A percentile compares a stretch with the other conserved stretches of the same genome.
Conservation (phyloP, 1,284 basidiomycete species). For the Cryptococcus jaspeensis region DNA sequence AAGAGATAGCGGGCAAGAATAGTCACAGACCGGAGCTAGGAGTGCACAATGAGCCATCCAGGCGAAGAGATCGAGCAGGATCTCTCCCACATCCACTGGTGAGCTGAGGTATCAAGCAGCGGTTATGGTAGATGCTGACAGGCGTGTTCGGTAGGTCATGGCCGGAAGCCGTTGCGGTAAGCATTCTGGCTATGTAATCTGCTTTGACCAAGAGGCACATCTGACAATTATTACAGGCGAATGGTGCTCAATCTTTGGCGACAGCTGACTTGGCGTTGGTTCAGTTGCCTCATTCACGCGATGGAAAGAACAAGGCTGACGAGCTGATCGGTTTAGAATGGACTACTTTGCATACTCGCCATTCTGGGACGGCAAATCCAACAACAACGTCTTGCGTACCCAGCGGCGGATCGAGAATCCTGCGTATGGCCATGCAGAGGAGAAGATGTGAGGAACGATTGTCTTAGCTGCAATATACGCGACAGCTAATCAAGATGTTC, state of each 20-base stretch:
- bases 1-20: too few relatives aligned
- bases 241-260: slow-evolving; percentile 38
- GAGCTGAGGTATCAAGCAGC: neutral
- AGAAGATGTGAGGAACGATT: slow-evolving; percentile 36
- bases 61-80: slow-evolving; percentile 37
- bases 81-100: slow-evolving; percentile 48
- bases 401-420: slow-evolving; percentile 41
- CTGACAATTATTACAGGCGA: slow-evolving; percentile 22
- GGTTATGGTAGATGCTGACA: neutral
- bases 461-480: neutral
- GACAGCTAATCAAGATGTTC: neutral
- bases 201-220: neutral
- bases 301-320: neutral
- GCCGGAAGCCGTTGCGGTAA: slow-evolving; percentile 45
- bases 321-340: slow-evolving; percentile 24
- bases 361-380: slow-evolving; percentile 44
- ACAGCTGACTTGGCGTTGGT: slow-evolving; percentile 41
- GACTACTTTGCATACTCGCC: slow-evolving; percentile 50
- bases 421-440: slow-evolving; percentile 41
- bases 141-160: slow-evolving; percentile 31
- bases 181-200: too few relatives aligned
- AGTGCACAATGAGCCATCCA: neutral
- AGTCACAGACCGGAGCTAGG: too few relatives aligned
- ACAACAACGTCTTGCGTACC: slow-evolving; percentile 42
- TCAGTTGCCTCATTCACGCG: neutral